A percentile compares a stretch with the other conserved stretches of the same genome.
Evolutionary conservation across 306 rosid species (phyloP).

Genomic region (Trifolium repens): DNA sequence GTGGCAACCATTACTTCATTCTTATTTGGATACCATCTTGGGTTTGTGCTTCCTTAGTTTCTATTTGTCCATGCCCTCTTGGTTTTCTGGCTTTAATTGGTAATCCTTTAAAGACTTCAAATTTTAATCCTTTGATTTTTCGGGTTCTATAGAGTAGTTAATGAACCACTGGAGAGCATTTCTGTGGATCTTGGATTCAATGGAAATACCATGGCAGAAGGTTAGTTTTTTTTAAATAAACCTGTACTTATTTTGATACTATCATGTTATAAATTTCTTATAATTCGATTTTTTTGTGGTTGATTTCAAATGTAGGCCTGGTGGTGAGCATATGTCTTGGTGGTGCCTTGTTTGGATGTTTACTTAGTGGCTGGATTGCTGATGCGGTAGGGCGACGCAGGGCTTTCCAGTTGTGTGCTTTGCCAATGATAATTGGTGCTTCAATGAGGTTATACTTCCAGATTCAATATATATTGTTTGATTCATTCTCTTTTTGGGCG

Average conservation of each 20-base stretch:
- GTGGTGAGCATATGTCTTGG: constrained; percentile 96
- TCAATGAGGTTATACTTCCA: constrained; percentile 66
- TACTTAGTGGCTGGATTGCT: constrained; percentile 93
- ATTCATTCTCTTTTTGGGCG: not conserved
- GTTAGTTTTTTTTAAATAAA: constrained; percentile 50
- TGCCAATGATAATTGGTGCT: constrained; percentile 95
- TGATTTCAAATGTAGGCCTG: constrained; percentile 65
- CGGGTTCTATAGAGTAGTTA: constrained; percentile 72
- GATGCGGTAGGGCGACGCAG: constrained; percentile 96
- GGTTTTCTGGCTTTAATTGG: constrained; percentile 29
- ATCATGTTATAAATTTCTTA: constrained; percentile 26
- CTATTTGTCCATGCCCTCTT: constrained; percentile 32
- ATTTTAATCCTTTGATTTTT: constrained; percentile 34
- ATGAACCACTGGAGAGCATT: constrained; percentile 96
- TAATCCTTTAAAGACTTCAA: constrained; percentile 20
- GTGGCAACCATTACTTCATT: constrained; percentile 81
- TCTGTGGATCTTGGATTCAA: constrained; percentile 89
- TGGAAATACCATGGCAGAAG: constrained; percentile 96
- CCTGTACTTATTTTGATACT: constrained; percentile 29
- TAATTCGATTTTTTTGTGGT: constrained; percentile 29
- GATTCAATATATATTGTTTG: constrained; percentile 31
- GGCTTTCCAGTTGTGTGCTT: constrained; percentile 87
- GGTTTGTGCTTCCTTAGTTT: constrained; percentile 64
- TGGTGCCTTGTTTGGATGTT: constrained; percentile 89
- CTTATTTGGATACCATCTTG: constrained; percentile 90